A percentile compares a stretch with the other conserved stretches of the same genome.
phyloP scores from a whole-genome alignment of 2,329 filamentous ascomycete species.

The Arthrobotrys megalospora region DNA sequence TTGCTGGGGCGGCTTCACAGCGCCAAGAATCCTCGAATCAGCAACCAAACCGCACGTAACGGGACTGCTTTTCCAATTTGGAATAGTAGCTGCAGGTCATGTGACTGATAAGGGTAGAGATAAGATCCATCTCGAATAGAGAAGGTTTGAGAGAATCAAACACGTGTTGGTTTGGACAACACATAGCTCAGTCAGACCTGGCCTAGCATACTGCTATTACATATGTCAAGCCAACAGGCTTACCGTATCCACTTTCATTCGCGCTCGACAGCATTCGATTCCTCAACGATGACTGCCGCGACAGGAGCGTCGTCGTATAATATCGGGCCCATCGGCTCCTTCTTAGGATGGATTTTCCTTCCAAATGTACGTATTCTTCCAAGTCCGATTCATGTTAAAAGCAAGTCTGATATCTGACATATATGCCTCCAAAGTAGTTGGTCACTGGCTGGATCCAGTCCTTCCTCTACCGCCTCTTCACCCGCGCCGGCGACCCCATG shows the following conservation, averaged over 20 bases:
- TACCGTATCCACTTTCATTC: constrained; percentile 20
- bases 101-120: constrained; percentile 57
- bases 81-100: constrained; percentile 1
- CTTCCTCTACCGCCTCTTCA: constrained; percentile 88
- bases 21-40: constrained; percentile 58
- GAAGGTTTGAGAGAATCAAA: constrained; percentile 15
- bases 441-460: constrained; percentile 83
- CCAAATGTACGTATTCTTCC: constrained; percentile 43
- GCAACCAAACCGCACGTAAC: constrained; percentile 44
- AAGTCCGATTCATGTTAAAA: background rate
- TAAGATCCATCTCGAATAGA: background rate
- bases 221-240: constrained; percentile 1
- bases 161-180: constrained; percentile 36
- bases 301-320: constrained; percentile 26
- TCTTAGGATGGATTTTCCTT: constrained; percentile 59
- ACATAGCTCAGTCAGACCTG: background rate
- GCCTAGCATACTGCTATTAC: background rate
- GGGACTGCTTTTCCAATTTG: constrained; percentile 57
- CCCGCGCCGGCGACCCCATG: constrained; percentile 88
- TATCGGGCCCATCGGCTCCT: constrained; percentile 46
- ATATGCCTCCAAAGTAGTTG: constrained; percentile 71
- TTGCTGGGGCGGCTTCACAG: constrained; percentile 56
- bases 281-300: constrained; percentile 30
- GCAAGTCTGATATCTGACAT: constrained; percentile 8
- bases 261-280: background rate